Conservation (phyloP, 441 rosid species). For the Euphorbia schlechtendalii region DNA sequence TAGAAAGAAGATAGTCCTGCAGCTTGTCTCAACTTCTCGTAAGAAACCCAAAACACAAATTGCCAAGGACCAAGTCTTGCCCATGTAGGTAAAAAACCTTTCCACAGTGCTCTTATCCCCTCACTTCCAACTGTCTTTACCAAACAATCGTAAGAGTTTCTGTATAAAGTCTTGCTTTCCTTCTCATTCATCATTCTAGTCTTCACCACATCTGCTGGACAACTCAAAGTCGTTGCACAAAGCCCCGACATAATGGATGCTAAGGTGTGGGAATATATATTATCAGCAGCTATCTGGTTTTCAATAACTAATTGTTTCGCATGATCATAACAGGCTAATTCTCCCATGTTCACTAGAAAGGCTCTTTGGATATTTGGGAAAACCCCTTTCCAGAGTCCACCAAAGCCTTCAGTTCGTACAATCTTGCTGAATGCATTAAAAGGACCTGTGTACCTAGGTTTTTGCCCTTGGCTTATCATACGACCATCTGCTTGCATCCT, state of each 20-base stretch:
- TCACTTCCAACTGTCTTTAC: conserved; percentile 64
- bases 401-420: conserved; percentile 45
- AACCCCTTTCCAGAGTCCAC: conserved; percentile 84
- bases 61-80: conserved; percentile 97
- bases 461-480: conserved; percentile 46
- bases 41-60: conserved; percentile 88
- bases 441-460: conserved; percentile 60
- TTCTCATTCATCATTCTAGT: conserved; percentile 86
- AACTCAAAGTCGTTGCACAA: conserved; percentile 67
- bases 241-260: conserved; percentile 81
- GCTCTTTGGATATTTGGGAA: conserved; percentile 80
- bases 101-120: conserved; percentile 74
- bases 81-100: conserved; percentile 88
- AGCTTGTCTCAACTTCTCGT: conserved; percentile 63
- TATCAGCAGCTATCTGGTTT: conserved; percentile 45
- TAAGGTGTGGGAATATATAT: conserved; percentile 70
- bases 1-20: conserved; percentile 77
- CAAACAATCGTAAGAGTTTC: conserved; percentile 66
- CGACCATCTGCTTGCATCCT: conserved; percentile 86
- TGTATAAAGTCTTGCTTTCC: conserved; percentile 35
- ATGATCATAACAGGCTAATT: conserved; percentile 82
- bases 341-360: conserved; percentile 88
- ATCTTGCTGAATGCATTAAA: conserved; percentile 58
- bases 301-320: conserved; percentile 59
- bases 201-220: conserved; percentile 89